Conservation (phyloP, 2,329 filamentous ascomycete species). For the Phialophora tarda region DNA sequence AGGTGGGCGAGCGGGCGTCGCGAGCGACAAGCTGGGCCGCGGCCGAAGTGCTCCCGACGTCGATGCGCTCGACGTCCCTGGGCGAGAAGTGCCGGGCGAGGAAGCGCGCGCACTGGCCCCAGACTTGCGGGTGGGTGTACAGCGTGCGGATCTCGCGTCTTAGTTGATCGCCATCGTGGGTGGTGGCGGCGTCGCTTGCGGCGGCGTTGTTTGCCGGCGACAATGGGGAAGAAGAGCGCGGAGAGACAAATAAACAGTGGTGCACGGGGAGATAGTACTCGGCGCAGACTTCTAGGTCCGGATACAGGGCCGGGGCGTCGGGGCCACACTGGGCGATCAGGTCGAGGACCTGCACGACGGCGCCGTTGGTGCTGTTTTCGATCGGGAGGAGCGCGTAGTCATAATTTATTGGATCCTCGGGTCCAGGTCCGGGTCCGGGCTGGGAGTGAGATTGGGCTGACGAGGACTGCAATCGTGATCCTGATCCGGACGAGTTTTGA, state of each 20-base stretch:
- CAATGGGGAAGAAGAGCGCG: background rate
- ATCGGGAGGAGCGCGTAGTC: constrained; percentile 85
- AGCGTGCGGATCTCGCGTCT: constrained; percentile 65
- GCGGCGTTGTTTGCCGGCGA: background rate
- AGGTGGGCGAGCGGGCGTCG: constrained; percentile 41
- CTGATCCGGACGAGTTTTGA: constrained; percentile 55
- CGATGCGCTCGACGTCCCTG: constrained; percentile 67
- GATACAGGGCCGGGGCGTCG: constrained; percentile 55
- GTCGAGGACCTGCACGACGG: constrained; percentile 87
- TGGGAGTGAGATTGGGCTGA: background rate
- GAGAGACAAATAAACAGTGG: constrained; percentile 75
- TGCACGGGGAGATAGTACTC: constrained; percentile 88
- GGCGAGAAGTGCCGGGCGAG: constrained; percentile 54
- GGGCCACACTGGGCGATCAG: constrained; percentile 77
- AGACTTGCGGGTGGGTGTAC: constrained; percentile 94
- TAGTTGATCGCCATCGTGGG: constrained; percentile 42
- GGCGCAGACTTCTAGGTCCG: constrained; percentile 74
- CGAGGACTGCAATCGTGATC: constrained; percentile 30
- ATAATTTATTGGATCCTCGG: constrained; percentile 43
- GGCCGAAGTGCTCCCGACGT: constrained; percentile 82
- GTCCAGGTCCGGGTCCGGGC: background rate
- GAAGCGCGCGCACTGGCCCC: constrained; percentile 85
- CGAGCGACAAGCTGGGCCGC: constrained; percentile 75
- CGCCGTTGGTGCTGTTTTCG: constrained; percentile 94
- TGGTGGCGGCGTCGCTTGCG: background rate